phyloP scores from a whole-genome alignment of 2,329 filamentous ascomycete species.

The Penicillium sp. region DNA sequence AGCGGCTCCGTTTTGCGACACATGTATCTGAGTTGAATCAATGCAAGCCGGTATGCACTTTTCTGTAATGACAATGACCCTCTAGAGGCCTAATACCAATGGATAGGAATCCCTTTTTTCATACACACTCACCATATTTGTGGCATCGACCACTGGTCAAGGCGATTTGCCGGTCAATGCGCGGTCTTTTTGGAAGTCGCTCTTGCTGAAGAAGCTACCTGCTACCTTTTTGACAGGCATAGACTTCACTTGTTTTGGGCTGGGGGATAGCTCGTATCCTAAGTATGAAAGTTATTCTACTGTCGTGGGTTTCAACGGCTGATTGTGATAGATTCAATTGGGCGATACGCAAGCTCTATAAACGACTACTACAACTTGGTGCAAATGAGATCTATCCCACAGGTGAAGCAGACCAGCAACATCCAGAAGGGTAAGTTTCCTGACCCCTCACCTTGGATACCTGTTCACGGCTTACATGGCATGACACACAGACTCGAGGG shows the following conservation, averaged over 20 bases:
- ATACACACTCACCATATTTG: slow-evolving; percentile 52
- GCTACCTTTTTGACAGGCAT: slow-evolving; percentile 59
- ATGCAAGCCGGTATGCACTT: slow-evolving; percentile 58
- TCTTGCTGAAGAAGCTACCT: slow-evolving; percentile 69
- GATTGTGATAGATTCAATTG: slow-evolving; percentile 65
- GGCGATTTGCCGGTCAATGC: slow-evolving; percentile 85
- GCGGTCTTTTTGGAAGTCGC: slow-evolving; percentile 69
- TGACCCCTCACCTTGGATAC: background rate
- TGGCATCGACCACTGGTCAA: slow-evolving; percentile 86
- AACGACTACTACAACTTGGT: slow-evolving; percentile 73
- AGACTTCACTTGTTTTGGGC: slow-evolving; percentile 74
- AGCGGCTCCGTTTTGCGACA: slow-evolving; percentile 70
- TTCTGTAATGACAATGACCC: background rate
- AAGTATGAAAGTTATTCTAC: slow-evolving; percentile 50
- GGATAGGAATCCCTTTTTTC: slow-evolving; percentile 28
- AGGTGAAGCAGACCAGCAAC: slow-evolving; percentile 87
- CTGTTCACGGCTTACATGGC: background rate
- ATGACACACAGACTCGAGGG: slow-evolving; percentile 59
- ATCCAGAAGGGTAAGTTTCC: slow-evolving; percentile 68
- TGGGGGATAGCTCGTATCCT: slow-evolving; percentile 89
- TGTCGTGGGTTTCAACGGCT: slow-evolving; percentile 1
- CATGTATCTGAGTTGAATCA: slow-evolving; percentile 68
- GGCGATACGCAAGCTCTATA: slow-evolving; percentile 78
- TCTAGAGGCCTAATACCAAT: background rate
- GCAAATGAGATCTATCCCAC: slow-evolving; percentile 65